Base-by-base conservation (phyloP, 2,329 filamentous ascomycete genomes). In the Chaetomiaceae sp. region DNA sequence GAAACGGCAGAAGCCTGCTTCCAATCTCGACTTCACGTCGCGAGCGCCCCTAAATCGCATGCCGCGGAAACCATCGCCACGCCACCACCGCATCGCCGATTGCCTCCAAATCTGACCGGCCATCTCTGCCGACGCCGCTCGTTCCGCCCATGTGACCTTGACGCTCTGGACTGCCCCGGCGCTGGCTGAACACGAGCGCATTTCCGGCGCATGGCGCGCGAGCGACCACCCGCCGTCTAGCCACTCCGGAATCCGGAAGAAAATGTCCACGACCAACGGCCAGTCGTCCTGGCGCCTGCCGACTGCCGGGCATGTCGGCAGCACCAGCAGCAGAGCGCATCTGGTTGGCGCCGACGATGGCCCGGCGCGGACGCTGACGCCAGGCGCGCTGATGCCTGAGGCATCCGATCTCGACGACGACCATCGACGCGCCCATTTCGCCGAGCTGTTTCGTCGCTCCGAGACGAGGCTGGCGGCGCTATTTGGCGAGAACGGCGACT, bases 391-490 rank as follows among this genome's bases (percentile, higher is more conserved):
- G 73, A 68, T 79, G 74, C 77, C 77, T 75, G 77, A 81, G 75
- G 73, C 77, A 75, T 68, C 74, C 54, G 76, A 82, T 67, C 69
- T 73, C 60, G 73, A 84, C 60, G 84, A 88, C 40, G 85, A 90
- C 63, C 77, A 79, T 57, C 76, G 81, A 63, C 83, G 85, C 67
- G 75, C 80, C 60, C 73, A 83, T 62, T 93, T 96, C 67, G 79
- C 81, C 63, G 81, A 88, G 48, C 71, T 90, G 45, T 95, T 86
- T 73, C 79, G 79, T 62, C 79, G 79, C 65, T 84, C 80, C 58
- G 88, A 96, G 68, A 76, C 80, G 57, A 84, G 81, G 67, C 83
- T 96, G 60, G 78, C 81, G 52, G 72, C 80, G 34, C 71, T 96
- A n/a, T 94, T 95, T 63, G 62, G 68, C 58, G 69, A 76, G 52